Percentiles rank a stretch among this genome's conserved stretches.
Evolutionary conservation across 768 basidiomycete species (phyloP).

Genomic region (Pulveroboletus sp.): DNA sequence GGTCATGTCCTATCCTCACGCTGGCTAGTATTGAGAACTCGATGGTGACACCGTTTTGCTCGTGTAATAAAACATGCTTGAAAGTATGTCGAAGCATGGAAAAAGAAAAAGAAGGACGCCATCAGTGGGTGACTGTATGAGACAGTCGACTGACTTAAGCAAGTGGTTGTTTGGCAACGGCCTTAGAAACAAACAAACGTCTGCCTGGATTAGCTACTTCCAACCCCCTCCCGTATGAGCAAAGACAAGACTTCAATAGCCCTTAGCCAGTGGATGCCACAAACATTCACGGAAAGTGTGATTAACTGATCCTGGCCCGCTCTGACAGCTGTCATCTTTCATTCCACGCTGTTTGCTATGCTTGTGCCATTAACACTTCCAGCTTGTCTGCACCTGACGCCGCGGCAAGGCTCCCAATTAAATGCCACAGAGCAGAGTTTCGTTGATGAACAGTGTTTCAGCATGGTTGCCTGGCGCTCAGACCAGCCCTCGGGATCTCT

Average conservation of each 20-base stretch:
- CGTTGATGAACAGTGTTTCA: constrained; percentile 16
- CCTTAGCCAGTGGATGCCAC: constrained; percentile 5
- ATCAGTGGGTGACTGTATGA: too few relatives aligned
- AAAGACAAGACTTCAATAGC: background rate
- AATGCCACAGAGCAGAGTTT: constrained; percentile 23
- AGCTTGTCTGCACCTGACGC: constrained; percentile 10
- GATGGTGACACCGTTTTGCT: background rate
- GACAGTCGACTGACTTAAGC: constrained; percentile 1
- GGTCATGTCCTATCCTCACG: background rate
- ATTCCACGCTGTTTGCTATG: constrained; percentile 10
- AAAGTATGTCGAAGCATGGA: background rate
- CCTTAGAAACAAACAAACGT: constrained; percentile 29
- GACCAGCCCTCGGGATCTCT: constrained; percentile 4
- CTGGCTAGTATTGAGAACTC: background rate
- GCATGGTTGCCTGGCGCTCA: constrained; percentile 17
- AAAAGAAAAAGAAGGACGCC: too few relatives aligned
- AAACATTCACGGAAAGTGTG: background rate
- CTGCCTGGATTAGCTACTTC: constrained; percentile 9
- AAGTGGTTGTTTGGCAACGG: constrained; percentile 24
- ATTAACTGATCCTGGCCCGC: background rate
- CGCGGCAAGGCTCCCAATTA: constrained; percentile 5
- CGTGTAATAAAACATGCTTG: background rate
- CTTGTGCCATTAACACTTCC: constrained; percentile 25
- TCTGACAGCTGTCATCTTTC: background rate
- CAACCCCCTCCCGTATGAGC: constrained; percentile 2